Evolutionary conservation across 768 basidiomycete genomes (phyloP).

Genomic region (Dentipellis sp.): DNA sequence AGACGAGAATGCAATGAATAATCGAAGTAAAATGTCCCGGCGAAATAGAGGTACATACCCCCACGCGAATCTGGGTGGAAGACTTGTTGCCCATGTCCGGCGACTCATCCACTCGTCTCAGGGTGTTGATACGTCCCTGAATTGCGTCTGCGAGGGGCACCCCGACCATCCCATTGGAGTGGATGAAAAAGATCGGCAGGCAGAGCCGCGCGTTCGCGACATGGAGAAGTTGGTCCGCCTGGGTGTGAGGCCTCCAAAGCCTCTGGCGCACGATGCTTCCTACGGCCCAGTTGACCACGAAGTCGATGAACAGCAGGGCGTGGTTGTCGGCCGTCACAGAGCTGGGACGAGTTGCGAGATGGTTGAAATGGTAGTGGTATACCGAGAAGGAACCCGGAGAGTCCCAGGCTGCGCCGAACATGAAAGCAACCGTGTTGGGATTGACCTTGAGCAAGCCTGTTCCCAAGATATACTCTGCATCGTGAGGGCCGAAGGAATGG

Average conservation of each 20-base stretch:
- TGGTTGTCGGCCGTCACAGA: neutral
- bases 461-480: no score
- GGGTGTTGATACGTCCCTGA: conserved; percentile 9
- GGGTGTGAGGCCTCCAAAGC: conserved; percentile 11
- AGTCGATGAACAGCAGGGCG: conserved; percentile 11
- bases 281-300: conserved; percentile 1
- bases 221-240: conserved; percentile 10
- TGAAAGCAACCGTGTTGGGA: no score
- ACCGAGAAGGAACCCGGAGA: no score
- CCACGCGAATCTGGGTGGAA: conserved; percentile 12
- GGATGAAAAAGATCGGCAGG: conserved; percentile 13
- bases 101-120: conserved; percentile 4
- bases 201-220: conserved; percentile 10
- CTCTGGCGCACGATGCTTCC: conserved; percentile 11
- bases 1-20: no score
- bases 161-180: conserved; percentile 10
- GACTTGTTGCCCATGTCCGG: conserved; percentile 11
- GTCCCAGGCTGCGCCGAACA: no score
- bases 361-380: no score
- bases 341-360: neutral
- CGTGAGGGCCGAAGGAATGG: no score
- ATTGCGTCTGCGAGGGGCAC: conserved; percentile 11
- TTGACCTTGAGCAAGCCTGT: no score
- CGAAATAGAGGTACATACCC: conserved; percentile 1
- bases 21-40: no score